phyloP scores from a whole-genome alignment of 1,139 yeast genomes.

The Geotrichum candidum region DNA sequence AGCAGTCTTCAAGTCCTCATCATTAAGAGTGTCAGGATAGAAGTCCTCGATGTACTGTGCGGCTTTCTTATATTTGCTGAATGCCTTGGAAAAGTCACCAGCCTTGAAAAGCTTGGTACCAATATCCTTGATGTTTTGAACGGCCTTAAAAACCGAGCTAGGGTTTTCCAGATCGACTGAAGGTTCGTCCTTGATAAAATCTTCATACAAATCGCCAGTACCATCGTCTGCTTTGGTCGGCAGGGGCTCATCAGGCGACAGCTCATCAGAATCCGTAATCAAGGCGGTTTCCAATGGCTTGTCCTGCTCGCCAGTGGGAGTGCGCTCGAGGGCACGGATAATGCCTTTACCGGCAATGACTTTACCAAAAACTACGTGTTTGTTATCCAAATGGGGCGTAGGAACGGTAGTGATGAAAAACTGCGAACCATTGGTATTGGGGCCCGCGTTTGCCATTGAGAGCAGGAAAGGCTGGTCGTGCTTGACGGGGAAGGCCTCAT shows the following conservation, averaged over 20 bases:
- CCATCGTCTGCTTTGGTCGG: slow-evolving; percentile 51
- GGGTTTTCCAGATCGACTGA: slow-evolving; percentile 55
- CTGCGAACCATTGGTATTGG: slow-evolving; percentile 92
- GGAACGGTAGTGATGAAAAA: slow-evolving; percentile 82
- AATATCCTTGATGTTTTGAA: slow-evolving; percentile 60
- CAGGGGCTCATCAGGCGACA: slow-evolving; percentile 50
- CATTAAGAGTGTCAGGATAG: slow-evolving; percentile 49
- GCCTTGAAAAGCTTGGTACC: slow-evolving; percentile 73
- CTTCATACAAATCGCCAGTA: slow-evolving; percentile 82
- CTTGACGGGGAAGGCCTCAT: slow-evolving; percentile 70
- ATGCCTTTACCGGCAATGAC: slow-evolving; percentile 77
- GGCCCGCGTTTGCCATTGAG: slow-evolving; percentile 96
- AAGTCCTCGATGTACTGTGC: slow-evolving; percentile 61
- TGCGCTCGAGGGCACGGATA: slow-evolving; percentile 70
- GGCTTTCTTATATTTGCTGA: slow-evolving; percentile 67
- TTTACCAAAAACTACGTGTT: slow-evolving; percentile 94
- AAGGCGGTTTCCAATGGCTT: slow-evolving; percentile 60
- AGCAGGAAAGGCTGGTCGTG: slow-evolving; percentile 83
- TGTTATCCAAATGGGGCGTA: slow-evolving; percentile 82
- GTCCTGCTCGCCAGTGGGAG: slow-evolving; percentile 50
- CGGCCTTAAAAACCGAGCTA: slow-evolving; percentile 61
- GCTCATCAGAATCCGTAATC: slow-evolving; percentile 74
- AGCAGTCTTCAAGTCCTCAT: slow-evolving; percentile 38
- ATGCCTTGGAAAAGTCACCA: slow-evolving; percentile 41
- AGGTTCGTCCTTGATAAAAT: slow-evolving; percentile 66